Evolutionary conservation across 768 basidiomycete species (phyloP).

Genomic region (Melanogaster broomeanus): DNA sequence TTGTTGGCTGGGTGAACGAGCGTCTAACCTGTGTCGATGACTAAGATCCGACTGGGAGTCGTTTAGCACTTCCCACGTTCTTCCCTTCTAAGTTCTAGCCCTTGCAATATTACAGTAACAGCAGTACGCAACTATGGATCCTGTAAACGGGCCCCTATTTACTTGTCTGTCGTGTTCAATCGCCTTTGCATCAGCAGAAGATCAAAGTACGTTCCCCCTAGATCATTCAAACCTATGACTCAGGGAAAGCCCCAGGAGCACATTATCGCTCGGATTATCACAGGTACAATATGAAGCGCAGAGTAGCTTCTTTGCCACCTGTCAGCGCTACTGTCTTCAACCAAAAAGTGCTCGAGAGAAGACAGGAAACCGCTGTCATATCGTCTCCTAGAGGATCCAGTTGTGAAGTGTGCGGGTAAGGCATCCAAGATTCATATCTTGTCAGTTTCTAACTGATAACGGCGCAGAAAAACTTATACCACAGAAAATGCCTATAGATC

Average conservation of each 20-base stretch:
- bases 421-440: neutral
- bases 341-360: constrained; percentile 82
- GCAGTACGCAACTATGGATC: neutral
- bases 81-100: constrained; percentile 15
- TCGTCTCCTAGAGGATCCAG: constrained; percentile 57
- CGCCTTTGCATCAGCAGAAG: constrained; percentile 78
- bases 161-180: constrained; percentile 93
- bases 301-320: constrained; percentile 87
- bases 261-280: constrained; percentile 97
- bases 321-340: constrained; percentile 79
- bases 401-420: constrained; percentile 87
- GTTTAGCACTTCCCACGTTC: too few relatives aligned
- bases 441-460: neutral
- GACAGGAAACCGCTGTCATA: constrained; percentile 71
- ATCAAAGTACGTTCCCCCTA: constrained; percentile 67
- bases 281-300: constrained; percentile 97
- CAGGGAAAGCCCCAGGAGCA: constrained; percentile 47
- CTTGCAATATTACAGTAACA: neutral
- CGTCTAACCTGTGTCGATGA: too few relatives aligned
- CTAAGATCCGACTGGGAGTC: too few relatives aligned
- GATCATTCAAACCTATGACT: neutral
- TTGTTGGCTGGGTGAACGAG: too few relatives aligned
- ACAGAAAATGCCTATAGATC: constrained; percentile 88
- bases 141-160: constrained; percentile 50
- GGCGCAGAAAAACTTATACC: constrained; percentile 78